phyloP scores from a whole-genome alignment of 164 flowering plant species.

The Vitis rotundifolia region DNA sequence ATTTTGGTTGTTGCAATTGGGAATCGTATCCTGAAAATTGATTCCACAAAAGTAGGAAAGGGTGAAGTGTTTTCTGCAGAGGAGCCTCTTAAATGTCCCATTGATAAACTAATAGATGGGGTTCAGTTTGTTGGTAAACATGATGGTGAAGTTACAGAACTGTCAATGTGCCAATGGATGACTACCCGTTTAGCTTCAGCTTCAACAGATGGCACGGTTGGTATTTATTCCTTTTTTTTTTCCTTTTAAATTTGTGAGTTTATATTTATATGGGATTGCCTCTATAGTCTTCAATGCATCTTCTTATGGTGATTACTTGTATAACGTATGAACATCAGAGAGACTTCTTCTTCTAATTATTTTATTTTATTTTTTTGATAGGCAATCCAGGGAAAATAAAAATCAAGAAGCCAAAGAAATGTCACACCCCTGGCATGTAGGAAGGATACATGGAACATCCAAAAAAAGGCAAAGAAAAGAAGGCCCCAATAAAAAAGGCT shows the following conservation, averaged over 20 bases:
- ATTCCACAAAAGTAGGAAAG: constrained; percentile 74
- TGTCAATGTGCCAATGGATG: constrained; percentile 98
- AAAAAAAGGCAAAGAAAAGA: too few relatives aligned
- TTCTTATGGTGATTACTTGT: too few relatives aligned
- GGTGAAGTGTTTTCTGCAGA: constrained; percentile 58
- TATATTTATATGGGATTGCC: too few relatives aligned
- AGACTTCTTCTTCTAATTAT: too few relatives aligned
- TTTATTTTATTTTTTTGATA: too few relatives aligned
- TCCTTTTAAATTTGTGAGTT: background rate
- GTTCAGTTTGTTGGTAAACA: constrained; percentile 81
- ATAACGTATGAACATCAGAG: too few relatives aligned
- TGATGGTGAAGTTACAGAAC: constrained; percentile 81
- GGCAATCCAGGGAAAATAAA: too few relatives aligned
- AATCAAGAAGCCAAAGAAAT: too few relatives aligned
- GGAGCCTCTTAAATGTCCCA: constrained; percentile 61
- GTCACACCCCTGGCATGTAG: too few relatives aligned
- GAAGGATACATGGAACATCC: too few relatives aligned
- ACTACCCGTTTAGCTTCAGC: constrained; percentile 85
- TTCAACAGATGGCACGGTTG: constrained; percentile 87
- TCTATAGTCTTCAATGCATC: too few relatives aligned
- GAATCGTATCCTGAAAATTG: constrained; percentile 61
- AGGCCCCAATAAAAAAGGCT: too few relatives aligned
- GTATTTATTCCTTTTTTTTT: constrained; percentile 20
- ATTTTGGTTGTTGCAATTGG: constrained; percentile 80
- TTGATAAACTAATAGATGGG: constrained; percentile 76